Conservation (phyloP, 306 rosid species). For the Pterocarpus macrocarpus region DNA sequence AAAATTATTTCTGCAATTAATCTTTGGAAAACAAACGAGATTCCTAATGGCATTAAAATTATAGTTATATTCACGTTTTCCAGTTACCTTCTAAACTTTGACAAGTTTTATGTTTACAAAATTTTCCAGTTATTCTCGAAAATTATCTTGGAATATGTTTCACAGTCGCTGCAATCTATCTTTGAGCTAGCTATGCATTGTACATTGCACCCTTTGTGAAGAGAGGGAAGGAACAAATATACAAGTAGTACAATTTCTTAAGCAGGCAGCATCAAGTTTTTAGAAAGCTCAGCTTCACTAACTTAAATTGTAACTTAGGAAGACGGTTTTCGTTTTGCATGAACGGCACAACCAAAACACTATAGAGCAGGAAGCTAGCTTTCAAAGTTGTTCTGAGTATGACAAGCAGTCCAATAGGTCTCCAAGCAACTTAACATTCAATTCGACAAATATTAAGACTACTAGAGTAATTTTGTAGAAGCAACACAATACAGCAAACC, state of each 20-base stretch:
- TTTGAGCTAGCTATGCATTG: background rate
- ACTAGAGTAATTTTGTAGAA: background rate
- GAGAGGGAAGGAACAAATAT: background rate
- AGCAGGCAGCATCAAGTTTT: background rate
- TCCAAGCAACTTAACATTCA: constrained; percentile 1
- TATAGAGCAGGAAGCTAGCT: background rate
- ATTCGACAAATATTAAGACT: background rate
- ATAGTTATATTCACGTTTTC: constrained; percentile 5
- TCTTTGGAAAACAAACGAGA: constrained; percentile 28
- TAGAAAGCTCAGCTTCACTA: background rate
- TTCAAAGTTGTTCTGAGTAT: background rate
- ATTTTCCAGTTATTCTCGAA: background rate
- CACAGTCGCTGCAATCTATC: background rate
- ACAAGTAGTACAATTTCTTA: constrained; percentile 2
- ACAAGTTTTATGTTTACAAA: background rate
- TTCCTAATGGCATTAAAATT: background rate
- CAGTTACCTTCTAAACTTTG: background rate
- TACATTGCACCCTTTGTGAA: constrained; percentile 8
- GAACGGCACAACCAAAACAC: constrained; percentile 3
- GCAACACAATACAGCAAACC: background rate
- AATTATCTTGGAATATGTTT: constrained; percentile 3
- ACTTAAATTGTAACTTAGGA: background rate
- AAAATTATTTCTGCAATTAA: background rate
- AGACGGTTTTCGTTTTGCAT: background rate
- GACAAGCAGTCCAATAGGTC: constrained; percentile 11